Evolutionary conservation across 805 yeast genomes (phyloP), one percentile per base, ranked within the genome.

Genomic region (Candida nonsorbophila): DNA sequence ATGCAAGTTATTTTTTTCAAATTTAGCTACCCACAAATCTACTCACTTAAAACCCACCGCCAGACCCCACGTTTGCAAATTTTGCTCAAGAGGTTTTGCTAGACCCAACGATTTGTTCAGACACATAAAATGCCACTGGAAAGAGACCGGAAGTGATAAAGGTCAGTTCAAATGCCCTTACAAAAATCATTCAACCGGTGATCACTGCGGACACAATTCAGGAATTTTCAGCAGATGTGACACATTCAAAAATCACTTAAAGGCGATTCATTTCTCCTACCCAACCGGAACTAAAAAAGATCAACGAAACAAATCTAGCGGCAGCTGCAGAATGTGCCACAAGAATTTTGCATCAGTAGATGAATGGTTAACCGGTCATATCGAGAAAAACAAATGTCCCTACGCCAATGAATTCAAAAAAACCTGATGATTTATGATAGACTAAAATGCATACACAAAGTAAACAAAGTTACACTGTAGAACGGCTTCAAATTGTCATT

Each of bases 201-300:
- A 37, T 40, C 59, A 58, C 39, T 61, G 69, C 38, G 86, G 95
- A 50, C 97, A 87, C 51, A 73, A 74, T 31, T 75, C 85, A 6
- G 97, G 97, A 4, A 78, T 83, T 17, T 87, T 87, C 46, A 77
- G 87, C 8, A 69, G 97, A 28, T 83, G 95, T 51, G 97, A 87
- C 51, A 87, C 97, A 4, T 87, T 76, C 59, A 87, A 87, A 49
- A 87, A 87, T 56, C 97, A 87, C 56, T 64, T 87, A 37, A 84
- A 84, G 52, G 94, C 95, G 2, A 69, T 87, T 37, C 97, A 87
- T 50, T 87, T 87, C 53, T 81, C 75, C 40, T 87, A 87, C 54
- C 96, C 96, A 4, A 71, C 72, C 22, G 95, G 95, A 5, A 86
- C 95, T 3, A 75, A 79, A 49, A 85, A 86, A 55, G 77, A 74